Conservation (phyloP, 768 basidiomycete species). For the Tulasnella sp. region DNA sequence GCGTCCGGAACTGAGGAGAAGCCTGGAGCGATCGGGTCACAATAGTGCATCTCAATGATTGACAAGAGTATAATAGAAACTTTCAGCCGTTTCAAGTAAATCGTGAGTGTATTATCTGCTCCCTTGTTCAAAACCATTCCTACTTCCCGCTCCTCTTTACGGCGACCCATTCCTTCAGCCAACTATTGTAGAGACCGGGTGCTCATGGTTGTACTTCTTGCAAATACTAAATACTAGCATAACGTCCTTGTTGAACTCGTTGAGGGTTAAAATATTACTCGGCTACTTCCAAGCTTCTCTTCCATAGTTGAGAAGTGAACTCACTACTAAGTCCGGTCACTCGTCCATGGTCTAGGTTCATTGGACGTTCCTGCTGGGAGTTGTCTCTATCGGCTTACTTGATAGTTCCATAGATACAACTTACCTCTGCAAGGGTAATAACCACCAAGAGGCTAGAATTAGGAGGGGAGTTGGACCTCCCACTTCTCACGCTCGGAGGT, state of each 20-base stretch:
- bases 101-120: no score
- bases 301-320: slow-evolving; percentile 71
- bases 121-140: no score
- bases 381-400: no score
- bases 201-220: slow-evolving; percentile 72
- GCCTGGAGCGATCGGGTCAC: no score
- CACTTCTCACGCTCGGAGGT: no score
- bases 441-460: no score
- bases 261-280: slow-evolving; percentile 64
- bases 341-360: neutral
- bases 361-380: no score
- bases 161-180: slow-evolving; percentile 34
- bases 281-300: slow-evolving; percentile 73
- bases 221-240: slow-evolving; percentile 85
- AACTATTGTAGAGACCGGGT: slow-evolving; percentile 65
- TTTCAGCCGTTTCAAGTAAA: no score
- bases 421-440: no score
- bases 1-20: neutral
- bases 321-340: neutral
- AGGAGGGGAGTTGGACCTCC: no score
- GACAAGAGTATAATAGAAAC: no score
- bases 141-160: neutral
- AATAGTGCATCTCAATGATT: neutral
- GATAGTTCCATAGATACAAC: no score
- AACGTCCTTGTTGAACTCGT: slow-evolving; percentile 73